Conservation (phyloP, 495 filamentous ascomycete species). For the Baudoinia panamericana region DNA sequence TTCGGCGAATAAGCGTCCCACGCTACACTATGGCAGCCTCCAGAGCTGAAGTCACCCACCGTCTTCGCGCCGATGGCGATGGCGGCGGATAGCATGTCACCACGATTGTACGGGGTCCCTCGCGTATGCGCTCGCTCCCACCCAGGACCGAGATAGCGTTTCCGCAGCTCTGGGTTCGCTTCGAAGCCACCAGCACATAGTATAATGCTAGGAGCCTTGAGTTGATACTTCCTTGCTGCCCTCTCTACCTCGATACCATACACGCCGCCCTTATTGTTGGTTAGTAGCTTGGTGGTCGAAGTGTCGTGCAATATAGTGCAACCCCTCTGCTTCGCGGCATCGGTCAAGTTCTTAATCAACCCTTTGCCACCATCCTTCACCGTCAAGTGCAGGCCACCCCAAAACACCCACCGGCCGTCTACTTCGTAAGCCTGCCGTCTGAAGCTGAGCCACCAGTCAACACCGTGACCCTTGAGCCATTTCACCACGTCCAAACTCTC, state of each 20-base stretch:
- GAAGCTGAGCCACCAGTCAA: constrained; percentile 45
- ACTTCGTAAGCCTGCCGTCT: constrained; percentile 48
- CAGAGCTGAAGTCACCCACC: constrained; percentile 6
- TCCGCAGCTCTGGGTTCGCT: constrained; percentile 39
- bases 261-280: constrained; percentile 30
- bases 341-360: constrained; percentile 35
- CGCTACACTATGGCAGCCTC: constrained; percentile 45
- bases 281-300: constrained; percentile 32
- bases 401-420: constrained; percentile 44
- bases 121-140: constrained; percentile 50
- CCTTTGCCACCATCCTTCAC: constrained; percentile 47
- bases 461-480: constrained; percentile 42
- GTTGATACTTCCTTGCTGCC: constrained; percentile 19
- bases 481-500: constrained; percentile 36
- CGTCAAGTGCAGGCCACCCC: constrained; percentile 46
- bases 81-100: constrained; percentile 39
- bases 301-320: constrained; percentile 35
- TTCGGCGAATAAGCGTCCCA: constrained; percentile 48
- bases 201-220: constrained; percentile 35
- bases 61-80: constrained; percentile 16
- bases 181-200: constrained; percentile 51
- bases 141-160: constrained; percentile 44
- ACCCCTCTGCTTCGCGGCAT: constrained; percentile 31
- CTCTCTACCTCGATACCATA: constrained; percentile 28
- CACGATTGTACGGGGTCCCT: constrained; percentile 49